Evolutionary conservation across 2,329 filamentous ascomycete genomes (phyloP), one percentile per base, ranked within the genome.

Genomic region (Botryotinia globosa): DNA sequence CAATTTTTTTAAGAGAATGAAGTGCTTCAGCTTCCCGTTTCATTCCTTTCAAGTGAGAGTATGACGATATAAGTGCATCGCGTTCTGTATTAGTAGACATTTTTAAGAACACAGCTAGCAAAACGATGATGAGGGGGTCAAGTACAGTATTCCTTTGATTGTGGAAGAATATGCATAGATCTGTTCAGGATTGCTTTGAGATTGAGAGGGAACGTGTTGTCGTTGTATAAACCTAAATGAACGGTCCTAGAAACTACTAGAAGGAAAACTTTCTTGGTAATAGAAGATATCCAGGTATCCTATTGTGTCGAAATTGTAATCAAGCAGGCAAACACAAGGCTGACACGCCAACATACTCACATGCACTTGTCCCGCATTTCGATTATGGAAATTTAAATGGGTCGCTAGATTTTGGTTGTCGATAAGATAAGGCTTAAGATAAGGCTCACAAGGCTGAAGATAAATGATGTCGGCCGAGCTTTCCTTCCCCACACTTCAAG

Each of bases 1-100:
- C 94, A 58, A 97, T 87, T 82, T 92, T 94, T 78, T 90, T 92
- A 37, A 98, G 86, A 73, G 88, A 89, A 51, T 88, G 79, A 5
- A 87, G 79, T 18, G 86, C 86, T 74, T 88, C 86, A n/a, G 82
- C 80, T 74, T 85, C 84, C 18, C 85, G 82, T 18, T 83, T 82
- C 14, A 83, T 81, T 42, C 82, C 81, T 63, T 84, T 84, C n/a
- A 87, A 81, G 82, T 88, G 85, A 62, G 86, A 84, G 75, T 86
- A 88, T 77, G 85, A 83, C 7, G 78, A 80, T 48, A 89, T 81
- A 12, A 87, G 78, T 32, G 85, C 80, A 72, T 88, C 85, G 59
- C 83, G 74, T 76, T 80, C 79, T 22, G 48, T 32, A 68, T 56
- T 56, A 56, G 65, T 12, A 68, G 65, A 56, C 48, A 68, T 68